A percentile compares a stretch with the other conserved stretches of the same genome.
These are phyloP conservation scores for Phaffomyces opuntiae DNA, from an alignment of 805 yeast genomes.

Conservation along the genomic window DNA sequence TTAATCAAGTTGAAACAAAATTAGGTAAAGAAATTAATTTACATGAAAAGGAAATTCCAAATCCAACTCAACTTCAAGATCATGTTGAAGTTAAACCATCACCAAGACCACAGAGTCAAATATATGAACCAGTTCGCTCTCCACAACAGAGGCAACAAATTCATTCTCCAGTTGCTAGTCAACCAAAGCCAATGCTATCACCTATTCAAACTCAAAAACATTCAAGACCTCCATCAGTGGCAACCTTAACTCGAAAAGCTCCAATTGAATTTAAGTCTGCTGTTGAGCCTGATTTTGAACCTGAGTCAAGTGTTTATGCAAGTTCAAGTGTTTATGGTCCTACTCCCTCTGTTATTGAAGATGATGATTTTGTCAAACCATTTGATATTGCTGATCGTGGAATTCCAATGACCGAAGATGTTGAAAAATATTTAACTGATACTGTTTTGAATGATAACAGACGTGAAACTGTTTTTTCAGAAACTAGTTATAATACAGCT, in stretches of 20 bases:
- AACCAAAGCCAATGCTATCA: conserved; percentile 1
- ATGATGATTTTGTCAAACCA: background rate
- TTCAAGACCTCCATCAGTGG: background rate
- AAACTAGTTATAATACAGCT: conserved; percentile 3
- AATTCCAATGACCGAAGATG: conserved; percentile 8
- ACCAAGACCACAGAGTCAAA: conserved; percentile 1
- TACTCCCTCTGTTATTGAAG: conserved; percentile 8
- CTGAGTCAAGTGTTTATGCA: conserved; percentile 8
- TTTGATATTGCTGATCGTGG: background rate
- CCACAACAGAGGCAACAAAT: background rate
- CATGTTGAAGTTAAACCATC: background rate
- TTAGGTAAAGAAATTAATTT: conserved; percentile 5
- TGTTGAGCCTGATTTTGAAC: background rate
- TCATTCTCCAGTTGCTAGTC: too few species aligned
- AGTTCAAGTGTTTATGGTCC: conserved; percentile 20
- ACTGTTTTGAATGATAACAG: background rate
- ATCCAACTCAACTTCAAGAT: too few species aligned
- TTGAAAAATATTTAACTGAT: conserved; percentile 1
- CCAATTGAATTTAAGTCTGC: conserved; percentile 1
- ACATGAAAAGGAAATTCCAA: background rate
- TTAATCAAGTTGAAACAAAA: conserved; percentile 18
- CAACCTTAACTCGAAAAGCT: conserved; percentile 8
- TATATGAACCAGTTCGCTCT: conserved; percentile 3
- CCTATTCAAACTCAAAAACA: conserved; percentile 1
- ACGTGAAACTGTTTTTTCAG: conserved; percentile 2